Evolutionary conservation across 225 moss, liverwort and hornwort genomes (phyloP).

Genomic region (Polytrichum formosum): DNA sequence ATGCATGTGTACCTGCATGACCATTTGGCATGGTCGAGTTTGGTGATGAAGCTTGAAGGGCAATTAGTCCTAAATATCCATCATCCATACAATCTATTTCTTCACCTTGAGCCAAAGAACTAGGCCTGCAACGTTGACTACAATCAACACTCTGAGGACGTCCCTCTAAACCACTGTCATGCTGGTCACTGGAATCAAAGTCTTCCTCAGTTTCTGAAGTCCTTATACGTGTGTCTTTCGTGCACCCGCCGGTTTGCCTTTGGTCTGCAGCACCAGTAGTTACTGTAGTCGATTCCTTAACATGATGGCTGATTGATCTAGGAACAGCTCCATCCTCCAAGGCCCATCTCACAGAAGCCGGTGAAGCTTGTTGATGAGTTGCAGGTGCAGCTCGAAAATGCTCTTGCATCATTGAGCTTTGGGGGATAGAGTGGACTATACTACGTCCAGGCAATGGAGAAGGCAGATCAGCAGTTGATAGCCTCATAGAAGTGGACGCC

Average conservation of each 20-base stretch:
- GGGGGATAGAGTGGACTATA: conserved; percentile 24
- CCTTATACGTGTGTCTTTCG: conserved; percentile 21
- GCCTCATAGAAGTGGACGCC: conserved; percentile 24
- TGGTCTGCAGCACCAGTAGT: conserved; percentile 29
- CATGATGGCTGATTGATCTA: conserved; percentile 20
- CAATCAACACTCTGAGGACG: conserved; percentile 30
- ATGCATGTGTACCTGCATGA: conserved; percentile 27
- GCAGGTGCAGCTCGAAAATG: conserved; percentile 19
- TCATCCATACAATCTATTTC: conserved; percentile 47
- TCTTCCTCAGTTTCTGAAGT: conserved; percentile 29
- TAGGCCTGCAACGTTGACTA: conserved; percentile 14
- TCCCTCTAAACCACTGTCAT: conserved; percentile 47
- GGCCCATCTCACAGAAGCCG: conserved; percentile 18
- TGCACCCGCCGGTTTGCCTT: conserved; percentile 21
- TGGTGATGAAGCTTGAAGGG: conserved; percentile 40
- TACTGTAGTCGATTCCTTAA: conserved; percentile 27
- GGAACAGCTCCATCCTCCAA: conserved; percentile 27
- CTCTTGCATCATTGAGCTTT: conserved; percentile 30
- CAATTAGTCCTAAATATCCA: conserved; percentile 47
- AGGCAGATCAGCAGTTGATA: conserved; percentile 33
- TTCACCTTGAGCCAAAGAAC: conserved; percentile 27
- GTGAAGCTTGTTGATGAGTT: conserved; percentile 34
- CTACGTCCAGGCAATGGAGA: conserved; percentile 32
- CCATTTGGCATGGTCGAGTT: conserved; percentile 23
- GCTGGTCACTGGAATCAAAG: conserved; percentile 36